phyloP scores from a whole-genome alignment of 306 rosid genomes.

The Cucumis cinereus region DNA sequence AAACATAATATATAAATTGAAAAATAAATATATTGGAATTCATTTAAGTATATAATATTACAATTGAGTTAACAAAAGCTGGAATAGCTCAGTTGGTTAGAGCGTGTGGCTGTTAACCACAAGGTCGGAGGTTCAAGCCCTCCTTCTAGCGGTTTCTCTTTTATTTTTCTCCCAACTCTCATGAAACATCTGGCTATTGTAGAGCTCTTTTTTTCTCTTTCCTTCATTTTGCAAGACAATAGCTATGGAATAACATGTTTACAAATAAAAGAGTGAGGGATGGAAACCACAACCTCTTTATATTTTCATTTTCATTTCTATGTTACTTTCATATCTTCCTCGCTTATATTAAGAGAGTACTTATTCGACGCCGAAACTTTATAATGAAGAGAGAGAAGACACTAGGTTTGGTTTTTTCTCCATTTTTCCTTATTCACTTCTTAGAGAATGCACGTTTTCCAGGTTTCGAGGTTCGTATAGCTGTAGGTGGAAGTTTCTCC shows the following conservation, averaged over 20 bases:
- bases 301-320: background rate
- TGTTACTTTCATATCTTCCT: background rate
- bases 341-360: background rate
- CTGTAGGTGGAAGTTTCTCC: slow-evolving; percentile 73
- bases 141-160: background rate
- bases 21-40: no score
- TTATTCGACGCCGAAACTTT: background rate
- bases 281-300: background rate
- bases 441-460: background rate
- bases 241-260: no score
- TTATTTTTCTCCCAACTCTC: background rate
- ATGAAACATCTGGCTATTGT: background rate
- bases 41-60: no score
- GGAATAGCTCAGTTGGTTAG: no score
- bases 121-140: no score
- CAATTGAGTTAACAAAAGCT: no score
- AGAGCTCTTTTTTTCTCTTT: background rate
- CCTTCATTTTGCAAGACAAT: background rate
- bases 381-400: background rate
- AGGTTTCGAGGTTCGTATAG: slow-evolving; percentile 36
- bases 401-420: background rate
- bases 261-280: background rate
- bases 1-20: no score
- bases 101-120: no score
- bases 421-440: background rate